Evolutionary conservation across 2,329 filamentous ascomycete species (phyloP).

Genomic region (Aspergillus quadricinctus): DNA sequence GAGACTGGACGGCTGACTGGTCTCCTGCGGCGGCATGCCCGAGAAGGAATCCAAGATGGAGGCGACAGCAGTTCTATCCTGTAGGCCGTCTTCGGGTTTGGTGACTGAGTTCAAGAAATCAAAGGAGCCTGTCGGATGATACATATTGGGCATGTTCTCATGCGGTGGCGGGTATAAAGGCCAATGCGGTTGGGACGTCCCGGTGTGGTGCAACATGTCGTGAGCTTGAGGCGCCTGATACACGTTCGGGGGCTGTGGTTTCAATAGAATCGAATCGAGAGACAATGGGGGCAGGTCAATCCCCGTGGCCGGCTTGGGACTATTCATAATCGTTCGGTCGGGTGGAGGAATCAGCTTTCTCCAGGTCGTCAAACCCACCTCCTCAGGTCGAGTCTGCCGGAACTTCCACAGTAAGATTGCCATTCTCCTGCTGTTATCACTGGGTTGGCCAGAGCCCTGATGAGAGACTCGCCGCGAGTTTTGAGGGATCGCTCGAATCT

Average conservation of each 20-base stretch:
- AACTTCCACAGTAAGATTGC: slow-evolving; percentile 46
- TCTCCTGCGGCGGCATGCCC: slow-evolving; percentile 27
- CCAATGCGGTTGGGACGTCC: slow-evolving; percentile 32
- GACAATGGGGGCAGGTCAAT: slow-evolving; percentile 35
- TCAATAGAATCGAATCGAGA: slow-evolving; percentile 32
- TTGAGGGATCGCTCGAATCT: slow-evolving; percentile 36
- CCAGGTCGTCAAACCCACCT: slow-evolving; percentile 44
- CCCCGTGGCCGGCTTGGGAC: slow-evolving; percentile 29
- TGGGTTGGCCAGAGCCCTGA: slow-evolving; percentile 20
- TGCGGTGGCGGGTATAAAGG: slow-evolving; percentile 31
- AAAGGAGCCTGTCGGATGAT: slow-evolving; percentile 27
- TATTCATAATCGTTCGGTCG: slow-evolving; percentile 33
- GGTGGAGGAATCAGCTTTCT: slow-evolving; percentile 37
- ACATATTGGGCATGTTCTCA: slow-evolving; percentile 33
- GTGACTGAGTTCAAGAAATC: slow-evolving; percentile 34
- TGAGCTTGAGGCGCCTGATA: slow-evolving; percentile 30
- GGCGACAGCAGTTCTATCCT: slow-evolving; percentile 32
- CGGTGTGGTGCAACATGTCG: slow-evolving; percentile 28
- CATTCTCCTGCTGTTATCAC: slow-evolving; percentile 34
- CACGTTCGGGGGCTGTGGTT: slow-evolving; percentile 26
- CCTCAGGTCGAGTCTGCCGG: slow-evolving; percentile 36
- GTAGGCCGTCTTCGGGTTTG: slow-evolving; percentile 30
- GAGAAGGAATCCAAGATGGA: slow-evolving; percentile 35
- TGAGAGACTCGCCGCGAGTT: slow-evolving; percentile 24
- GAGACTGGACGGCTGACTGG: slow-evolving; percentile 27